Evolutionary conservation across 208 protist species (phyloP).

Genomic region (Phytomonas francai): DNA sequence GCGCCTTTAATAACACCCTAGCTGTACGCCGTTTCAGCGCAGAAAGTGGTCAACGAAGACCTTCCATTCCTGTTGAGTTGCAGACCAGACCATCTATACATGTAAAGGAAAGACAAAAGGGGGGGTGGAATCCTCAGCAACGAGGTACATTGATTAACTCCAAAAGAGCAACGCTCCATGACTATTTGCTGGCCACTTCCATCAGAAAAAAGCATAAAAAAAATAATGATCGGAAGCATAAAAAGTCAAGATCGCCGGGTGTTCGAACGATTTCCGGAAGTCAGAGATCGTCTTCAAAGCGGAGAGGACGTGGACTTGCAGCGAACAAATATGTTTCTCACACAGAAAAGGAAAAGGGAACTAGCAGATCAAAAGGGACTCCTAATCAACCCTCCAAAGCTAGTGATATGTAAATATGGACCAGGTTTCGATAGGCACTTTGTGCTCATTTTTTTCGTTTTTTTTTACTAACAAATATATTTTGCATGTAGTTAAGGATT

Average conservation of each 20-base stretch:
- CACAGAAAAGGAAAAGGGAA: not conserved
- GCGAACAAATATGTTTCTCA: not conserved
- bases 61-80: not conserved
- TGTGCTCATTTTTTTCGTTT: not conserved
- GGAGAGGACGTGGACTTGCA: not conserved
- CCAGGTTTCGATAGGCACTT: not conserved
- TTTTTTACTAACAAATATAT: not conserved
- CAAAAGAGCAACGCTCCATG: not conserved
- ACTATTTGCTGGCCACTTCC: not conserved
- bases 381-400: not conserved
- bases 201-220: not conserved
- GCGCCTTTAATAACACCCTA: not conserved
- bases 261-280: not conserved
- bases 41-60: not conserved
- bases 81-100: not conserved
- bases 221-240: not conserved
- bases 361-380: not conserved
- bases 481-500: not conserved
- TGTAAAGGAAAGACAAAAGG: not conserved
- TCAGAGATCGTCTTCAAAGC: not conserved
- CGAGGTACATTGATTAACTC: not conserved
- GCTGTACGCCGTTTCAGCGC: not conserved
- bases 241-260: not conserved
- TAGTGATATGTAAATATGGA: not conserved
- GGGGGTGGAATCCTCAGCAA: not conserved